Conservation (phyloP, 768 basidiomycete genomes). For the Rhodocollybia butyracea region DNA sequence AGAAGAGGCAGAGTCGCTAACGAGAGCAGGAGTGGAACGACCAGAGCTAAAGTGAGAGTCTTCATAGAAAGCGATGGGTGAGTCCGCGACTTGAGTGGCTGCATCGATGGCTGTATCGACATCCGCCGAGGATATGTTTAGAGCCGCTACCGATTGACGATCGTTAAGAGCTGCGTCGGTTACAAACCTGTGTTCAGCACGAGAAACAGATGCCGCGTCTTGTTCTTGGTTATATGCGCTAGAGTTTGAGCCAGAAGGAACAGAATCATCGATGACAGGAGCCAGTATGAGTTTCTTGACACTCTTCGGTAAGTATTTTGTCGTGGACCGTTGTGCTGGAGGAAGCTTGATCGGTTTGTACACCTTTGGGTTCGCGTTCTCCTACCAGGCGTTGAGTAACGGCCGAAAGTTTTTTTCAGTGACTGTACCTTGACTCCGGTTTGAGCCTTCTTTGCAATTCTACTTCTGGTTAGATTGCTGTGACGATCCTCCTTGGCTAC, state of each 20-base stretch:
- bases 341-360: not conserved
- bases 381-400: not conserved
- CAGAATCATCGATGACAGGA: too few relatives aligned
- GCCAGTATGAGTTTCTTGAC: not conserved
- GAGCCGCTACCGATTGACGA: not conserved
- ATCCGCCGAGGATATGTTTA: not conserved
- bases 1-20: not conserved
- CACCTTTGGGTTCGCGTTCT: not conserved
- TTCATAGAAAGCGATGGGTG: not conserved
- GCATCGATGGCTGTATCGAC: not conserved
- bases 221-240: not conserved
- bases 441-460: constrained; percentile 5
- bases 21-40: not conserved
- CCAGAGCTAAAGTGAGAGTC: not conserved
- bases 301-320: not conserved
- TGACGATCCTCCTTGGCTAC: constrained; percentile 8
- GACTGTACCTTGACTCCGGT: not conserved
- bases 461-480: constrained; percentile 9
- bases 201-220: not conserved
- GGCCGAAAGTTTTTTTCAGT: not conserved
- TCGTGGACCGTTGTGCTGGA: not conserved
- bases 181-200: not conserved
- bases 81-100: not conserved
- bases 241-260: not conserved
- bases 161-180: not conserved